Evolutionary conservation across 495 filamentous ascomycete species (phyloP), one percentile per base, ranked within the genome.

Genomic region (Neurospora hispaniola): DNA sequence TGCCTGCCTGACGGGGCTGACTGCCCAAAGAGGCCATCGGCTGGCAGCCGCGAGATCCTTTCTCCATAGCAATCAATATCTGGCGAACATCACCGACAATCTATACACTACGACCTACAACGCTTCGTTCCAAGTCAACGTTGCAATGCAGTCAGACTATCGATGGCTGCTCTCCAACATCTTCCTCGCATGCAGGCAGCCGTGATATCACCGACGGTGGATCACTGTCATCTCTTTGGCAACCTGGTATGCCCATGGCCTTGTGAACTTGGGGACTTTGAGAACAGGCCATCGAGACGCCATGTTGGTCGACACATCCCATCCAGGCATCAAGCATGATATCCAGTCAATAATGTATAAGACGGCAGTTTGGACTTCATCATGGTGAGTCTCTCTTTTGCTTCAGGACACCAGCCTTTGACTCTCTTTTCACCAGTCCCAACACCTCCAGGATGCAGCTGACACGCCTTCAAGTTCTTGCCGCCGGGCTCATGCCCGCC

Each of bases 381-480:
- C 54, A 35, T 16, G 54, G 54, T 62, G 27, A 62, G 27, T 62
- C 5, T 18, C 23, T 62, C 27, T 35, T 62, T 35, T 35, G 54
- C 54, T 35, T 62, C 12, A 62, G 27, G 54, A 62, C 54, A 62
- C 54, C 27, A 3, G 27, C 54, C 23, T 18, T 62, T 62, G 6
- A 35, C 54, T 31, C 54, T 62, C 27, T 35, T 62, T 62, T 18
- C 54, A 16, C 54, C 54, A 35, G 54, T 62, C 54, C 54, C 54
- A 62, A 35, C 27, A 35, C 23, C 54, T 35, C 16, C 48, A 71
- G 48, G 11, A 74, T 69, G 73, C 70, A 54, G 20, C 70, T 68
- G 11, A 69, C 42, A 35, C 54, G 54, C 27, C 7, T 46, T 38
- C 40, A 54, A 27, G 66, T 23, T 40, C 71, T 38, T 27, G 42